Conservation (phyloP, 805 yeast genomes). For the Lachancea meyersii region DNA sequence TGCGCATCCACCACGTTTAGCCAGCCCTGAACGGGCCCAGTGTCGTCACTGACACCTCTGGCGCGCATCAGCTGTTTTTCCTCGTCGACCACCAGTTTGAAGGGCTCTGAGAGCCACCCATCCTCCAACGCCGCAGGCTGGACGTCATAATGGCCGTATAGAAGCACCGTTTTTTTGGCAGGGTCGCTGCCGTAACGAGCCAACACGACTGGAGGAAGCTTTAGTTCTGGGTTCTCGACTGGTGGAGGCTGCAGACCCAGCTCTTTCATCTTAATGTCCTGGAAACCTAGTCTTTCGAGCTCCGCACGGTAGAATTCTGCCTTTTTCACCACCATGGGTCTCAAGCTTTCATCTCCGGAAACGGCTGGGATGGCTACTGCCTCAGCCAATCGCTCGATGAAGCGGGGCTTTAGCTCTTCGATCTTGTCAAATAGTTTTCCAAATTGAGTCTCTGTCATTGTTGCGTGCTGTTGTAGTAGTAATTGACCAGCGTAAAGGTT, state of each 20-base stretch:
- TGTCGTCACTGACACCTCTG: constrained; percentile 95
- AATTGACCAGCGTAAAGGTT: not conserved
- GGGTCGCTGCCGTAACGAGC: constrained; percentile 83
- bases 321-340: constrained; percentile 88
- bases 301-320: constrained; percentile 73
- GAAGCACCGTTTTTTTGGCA: constrained; percentile 75
- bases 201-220: constrained; percentile 91
- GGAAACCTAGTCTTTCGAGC: constrained; percentile 66
- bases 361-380: constrained; percentile 97
- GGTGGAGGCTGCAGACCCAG: constrained; percentile 93
- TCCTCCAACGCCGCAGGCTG: constrained; percentile 92
- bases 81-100: constrained; percentile 55
- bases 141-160: constrained; percentile 97
- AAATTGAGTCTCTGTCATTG: constrained; percentile 16
- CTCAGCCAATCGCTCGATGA: constrained; percentile 61
- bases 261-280: constrained; percentile 73
- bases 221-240: constrained; percentile 55
- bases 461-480: not conserved
- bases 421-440: constrained; percentile 45
- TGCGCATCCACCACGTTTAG: constrained; percentile 89
- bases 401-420: constrained; percentile 67
- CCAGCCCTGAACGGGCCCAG: constrained; percentile 98
- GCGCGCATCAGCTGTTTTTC: constrained; percentile 71
- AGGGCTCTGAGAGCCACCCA: constrained; percentile 96
- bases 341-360: constrained; percentile 79